Base-by-base conservation (phyloP, 1,284 basidiomycete species). In the Filobasidium uniguttulatum region DNA sequence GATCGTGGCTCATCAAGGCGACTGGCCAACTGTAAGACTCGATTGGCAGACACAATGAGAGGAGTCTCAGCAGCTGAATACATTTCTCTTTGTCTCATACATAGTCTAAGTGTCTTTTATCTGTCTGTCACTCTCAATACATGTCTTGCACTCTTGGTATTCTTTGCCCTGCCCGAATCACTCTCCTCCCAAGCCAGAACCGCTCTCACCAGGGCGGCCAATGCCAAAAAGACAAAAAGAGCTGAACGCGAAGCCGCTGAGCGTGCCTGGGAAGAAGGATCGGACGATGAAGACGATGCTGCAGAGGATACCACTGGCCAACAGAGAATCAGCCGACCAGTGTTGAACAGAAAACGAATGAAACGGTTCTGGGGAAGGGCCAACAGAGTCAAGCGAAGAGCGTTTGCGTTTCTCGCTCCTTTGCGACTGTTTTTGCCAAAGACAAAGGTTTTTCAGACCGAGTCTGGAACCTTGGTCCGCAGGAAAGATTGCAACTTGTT, bases 151-250 rank as follows among this genome's bases (percentile, higher is more conserved):
- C 46, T 76, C 23, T 58, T 79, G 40, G 61, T 78, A 29, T 75
- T 78, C 65, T 67, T 80, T 53, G 29, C 85, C 54, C 65, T 89
- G 34, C 87, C 87, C 0, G 86, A 90, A 65, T 85, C 84, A 0
- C 73, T 88, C 3, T 67, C 64, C 0, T 57, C 57, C 14, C 63
- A 69, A 45, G 64, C 67, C 3, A 56, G 67, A 17, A 45, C 51
- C 0, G 55, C 59, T 9, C 59, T 70, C 14, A 48, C 52, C 23
- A 63, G 66, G 53, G 50, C 56, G 23, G 52, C 71, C 64, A 58
- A 73, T 72, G 56, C 60, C 31, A 59, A 55, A n/a, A 55, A 55
- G 3, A 52, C 52, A 17, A 53, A 60, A 9, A 20, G 20, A 3
- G 44, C 44, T 5, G 70, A 73, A 72, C 69, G 70, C 38, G 72